A percentile compares a stretch with the other conserved stretches of the same genome.
These are phyloP conservation scores for Aspergillus sparsus DNA, from an alignment of 495 filamentous ascomycete species.

Conservation along the genomic window DNA sequence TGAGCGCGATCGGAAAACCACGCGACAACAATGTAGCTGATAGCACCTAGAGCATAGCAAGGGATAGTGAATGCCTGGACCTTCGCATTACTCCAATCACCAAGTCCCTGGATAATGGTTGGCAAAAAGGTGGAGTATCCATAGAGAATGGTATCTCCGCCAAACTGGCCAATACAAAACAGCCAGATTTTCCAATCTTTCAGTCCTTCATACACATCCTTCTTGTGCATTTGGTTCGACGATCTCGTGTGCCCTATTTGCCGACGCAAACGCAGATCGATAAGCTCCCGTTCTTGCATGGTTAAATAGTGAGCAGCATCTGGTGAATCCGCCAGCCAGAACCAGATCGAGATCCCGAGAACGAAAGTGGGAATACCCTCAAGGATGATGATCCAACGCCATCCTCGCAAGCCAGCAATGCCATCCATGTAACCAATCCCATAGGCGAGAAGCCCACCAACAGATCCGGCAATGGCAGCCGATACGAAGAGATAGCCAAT, in stretches of 20 bases:
- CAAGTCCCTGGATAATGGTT: constrained; percentile 54
- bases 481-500: constrained; percentile 36
- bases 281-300: constrained; percentile 50
- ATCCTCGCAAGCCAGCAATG: constrained; percentile 28
- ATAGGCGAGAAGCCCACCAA: constrained; percentile 50
- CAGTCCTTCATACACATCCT: constrained; percentile 48
- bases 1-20: constrained; percentile 38
- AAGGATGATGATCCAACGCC: constrained; percentile 54
- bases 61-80: constrained; percentile 48
- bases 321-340: constrained; percentile 59
- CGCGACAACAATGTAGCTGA: constrained; percentile 46
- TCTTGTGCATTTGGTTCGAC: constrained; percentile 51
- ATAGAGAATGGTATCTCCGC: constrained; percentile 56
- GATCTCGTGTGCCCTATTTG: constrained; percentile 20
- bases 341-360: constrained; percentile 53
- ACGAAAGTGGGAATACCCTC: constrained; percentile 55
- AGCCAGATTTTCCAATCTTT: constrained; percentile 40
- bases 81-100: constrained; percentile 49
- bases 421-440: constrained; percentile 49
- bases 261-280: constrained; percentile 32
- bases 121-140: constrained; percentile 63
- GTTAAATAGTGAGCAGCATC: constrained; percentile 53
- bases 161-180: constrained; percentile 52
- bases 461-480: constrained; percentile 45
- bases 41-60: constrained; percentile 44